Percentiles rank a stretch among this genome's conserved stretches.
These are phyloP conservation scores for Claviceps paspali DNA, from an alignment of 2,329 filamentous ascomycete genomes.

Conservation along the genomic window DNA sequence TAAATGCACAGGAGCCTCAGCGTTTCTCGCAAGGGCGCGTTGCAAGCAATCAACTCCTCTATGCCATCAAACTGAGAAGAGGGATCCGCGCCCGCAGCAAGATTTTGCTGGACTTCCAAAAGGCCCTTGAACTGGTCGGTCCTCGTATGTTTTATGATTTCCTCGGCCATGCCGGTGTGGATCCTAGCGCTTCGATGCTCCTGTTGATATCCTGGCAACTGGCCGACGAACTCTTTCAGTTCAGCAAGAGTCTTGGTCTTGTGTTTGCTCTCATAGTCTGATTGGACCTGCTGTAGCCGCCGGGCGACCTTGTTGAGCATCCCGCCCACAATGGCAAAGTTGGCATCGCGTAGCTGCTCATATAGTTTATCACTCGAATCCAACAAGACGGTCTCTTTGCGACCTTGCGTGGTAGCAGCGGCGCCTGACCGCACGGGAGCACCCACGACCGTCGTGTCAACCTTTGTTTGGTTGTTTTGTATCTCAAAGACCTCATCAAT, in stretches of 20 bases:
- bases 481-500: constrained; percentile 91
- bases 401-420: constrained; percentile 38
- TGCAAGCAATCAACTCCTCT: constrained; percentile 85
- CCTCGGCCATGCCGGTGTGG: constrained; percentile 83
- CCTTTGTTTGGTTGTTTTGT: constrained; percentile 79
- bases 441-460: constrained; percentile 81
- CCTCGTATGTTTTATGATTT: constrained; percentile 85
- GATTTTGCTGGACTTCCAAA: constrained; percentile 88
- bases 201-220: constrained; percentile 79
- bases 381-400: constrained; percentile 76
- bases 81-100: constrained; percentile 80
- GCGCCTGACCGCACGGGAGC: constrained; percentile 48
- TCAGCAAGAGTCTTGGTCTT: constrained; percentile 78
- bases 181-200: constrained; percentile 88
- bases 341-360: constrained; percentile 73
- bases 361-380: constrained; percentile 85
- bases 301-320: constrained; percentile 82
- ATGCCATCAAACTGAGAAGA: constrained; percentile 80
- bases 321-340: constrained; percentile 87
- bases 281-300: constrained; percentile 65
- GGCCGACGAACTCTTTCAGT: constrained; percentile 87
- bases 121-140: constrained; percentile 78
- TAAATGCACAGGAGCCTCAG: constrained; percentile 80
- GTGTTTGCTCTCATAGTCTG: constrained; percentile 82
- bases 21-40: constrained; percentile 65